These are phyloP conservation scores for Spiraea crenata DNA, from an alignment of 331 rosid species.

Conservation along the genomic window DNA sequence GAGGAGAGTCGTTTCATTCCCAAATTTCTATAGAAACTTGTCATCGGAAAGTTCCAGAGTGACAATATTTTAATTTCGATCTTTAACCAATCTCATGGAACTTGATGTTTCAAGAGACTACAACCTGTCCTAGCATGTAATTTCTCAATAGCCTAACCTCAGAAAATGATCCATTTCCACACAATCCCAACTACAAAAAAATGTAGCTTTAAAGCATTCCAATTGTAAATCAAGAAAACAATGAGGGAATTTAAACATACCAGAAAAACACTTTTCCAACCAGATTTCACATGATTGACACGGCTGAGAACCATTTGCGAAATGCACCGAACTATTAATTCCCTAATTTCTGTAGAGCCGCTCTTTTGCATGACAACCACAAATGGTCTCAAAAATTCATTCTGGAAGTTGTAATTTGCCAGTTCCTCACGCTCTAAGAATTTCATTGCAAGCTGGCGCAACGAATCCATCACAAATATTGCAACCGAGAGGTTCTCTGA, in stretches of 20 bases:
- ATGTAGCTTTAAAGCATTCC: background rate
- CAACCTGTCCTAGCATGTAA: background rate
- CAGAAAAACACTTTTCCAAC: constrained; percentile 99
- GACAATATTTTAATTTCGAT: background rate
- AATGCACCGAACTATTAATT: constrained; percentile 92
- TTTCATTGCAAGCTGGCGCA: constrained; percentile 98
- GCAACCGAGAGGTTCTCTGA: constrained; percentile 98
- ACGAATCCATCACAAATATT: constrained; percentile 96
- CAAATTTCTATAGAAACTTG: background rate
- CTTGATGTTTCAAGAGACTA: background rate
- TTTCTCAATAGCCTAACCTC: background rate
- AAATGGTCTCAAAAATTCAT: constrained; percentile 95
- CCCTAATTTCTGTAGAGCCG: constrained; percentile 85
- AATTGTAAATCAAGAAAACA: background rate
- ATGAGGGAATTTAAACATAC: constrained; percentile 38
- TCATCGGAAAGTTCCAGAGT: background rate
- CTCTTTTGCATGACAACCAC: constrained; percentile 98
- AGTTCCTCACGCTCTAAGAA: constrained; percentile 98
- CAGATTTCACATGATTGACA: constrained; percentile 93
- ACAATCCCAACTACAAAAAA: background rate
- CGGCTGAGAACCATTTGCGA: constrained; percentile 99
- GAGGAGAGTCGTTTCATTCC: background rate
- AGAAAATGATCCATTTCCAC: background rate
- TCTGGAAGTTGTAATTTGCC: constrained; percentile 97
- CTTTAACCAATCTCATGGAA: background rate